A percentile compares a stretch with the other conserved stretches of the same genome.
Evolutionary conservation across 2,329 filamentous ascomycete genomes (phyloP).

Genomic region (Scedosporium minutisporum): DNA sequence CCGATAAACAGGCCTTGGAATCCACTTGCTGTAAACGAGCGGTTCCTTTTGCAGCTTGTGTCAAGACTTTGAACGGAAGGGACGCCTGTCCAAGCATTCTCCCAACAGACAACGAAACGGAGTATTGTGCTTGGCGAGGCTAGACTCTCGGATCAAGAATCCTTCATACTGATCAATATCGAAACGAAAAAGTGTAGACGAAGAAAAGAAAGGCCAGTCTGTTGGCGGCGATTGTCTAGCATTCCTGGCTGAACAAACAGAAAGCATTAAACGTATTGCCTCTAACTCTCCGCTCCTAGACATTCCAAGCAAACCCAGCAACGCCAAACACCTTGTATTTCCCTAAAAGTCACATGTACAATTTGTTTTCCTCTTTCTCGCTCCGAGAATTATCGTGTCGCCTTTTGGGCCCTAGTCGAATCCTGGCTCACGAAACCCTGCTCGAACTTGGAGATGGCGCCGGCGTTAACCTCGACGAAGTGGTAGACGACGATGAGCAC

Average conservation of each 20-base stretch:
- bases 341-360: not conserved
- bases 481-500: conserved; percentile 90
- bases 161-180: not conserved
- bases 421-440: conserved; percentile 22
- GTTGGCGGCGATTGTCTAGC: not conserved
- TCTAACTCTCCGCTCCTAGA: not conserved
- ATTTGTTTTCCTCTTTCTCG: not conserved
- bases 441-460: not conserved
- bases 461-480: conserved; percentile 89
- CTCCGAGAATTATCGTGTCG: not conserved
- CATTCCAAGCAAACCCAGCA: not conserved
- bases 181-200: not conserved
- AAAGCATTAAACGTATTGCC: not conserved
- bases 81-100: no score
- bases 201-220: not conserved
- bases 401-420: conserved; percentile 11
- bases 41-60: no score
- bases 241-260: not conserved
- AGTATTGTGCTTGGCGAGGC: no score
- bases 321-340: not conserved
- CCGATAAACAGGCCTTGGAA: no score
- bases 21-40: no score
- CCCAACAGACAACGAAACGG: no score
- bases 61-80: no score
- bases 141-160: no score